Evolutionary conservation across 2,329 filamentous ascomycete species (phyloP).

Genomic region (Calonectria montana): DNA sequence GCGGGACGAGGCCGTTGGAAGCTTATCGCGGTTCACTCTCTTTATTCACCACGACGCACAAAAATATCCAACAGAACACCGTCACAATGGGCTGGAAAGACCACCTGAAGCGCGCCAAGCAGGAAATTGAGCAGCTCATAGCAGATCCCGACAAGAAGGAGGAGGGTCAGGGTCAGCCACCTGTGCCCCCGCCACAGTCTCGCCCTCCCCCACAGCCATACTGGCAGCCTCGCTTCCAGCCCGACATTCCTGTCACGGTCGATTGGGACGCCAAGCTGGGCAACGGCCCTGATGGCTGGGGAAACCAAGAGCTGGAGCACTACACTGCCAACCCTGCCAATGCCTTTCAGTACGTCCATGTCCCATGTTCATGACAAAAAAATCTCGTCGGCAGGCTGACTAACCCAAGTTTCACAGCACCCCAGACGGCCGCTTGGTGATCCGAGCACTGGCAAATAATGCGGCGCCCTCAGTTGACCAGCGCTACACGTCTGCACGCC

Average conservation of each 20-base stretch:
- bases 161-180: conserved; percentile 30
- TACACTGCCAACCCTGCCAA: conserved; percentile 63
- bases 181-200: conserved; percentile 29
- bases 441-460: conserved; percentile 60
- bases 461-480: conserved; percentile 48
- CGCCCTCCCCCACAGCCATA: conserved; percentile 50
- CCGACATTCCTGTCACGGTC: conserved; percentile 56
- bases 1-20: background rate
- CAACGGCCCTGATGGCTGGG: conserved; percentile 69
- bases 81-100: conserved; percentile 51
- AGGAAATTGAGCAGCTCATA: conserved; percentile 51
- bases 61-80: background rate
- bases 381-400: background rate
- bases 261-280: conserved; percentile 67
- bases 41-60: background rate
- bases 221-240: conserved; percentile 64
- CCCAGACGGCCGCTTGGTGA: conserved; percentile 60
- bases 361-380: background rate
- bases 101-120: conserved; percentile 52
- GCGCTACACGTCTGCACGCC: conserved; percentile 65
- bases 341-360: conserved; percentile 59
- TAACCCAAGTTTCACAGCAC: conserved; percentile 46
- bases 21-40: background rate
- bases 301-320: conserved; percentile 70
- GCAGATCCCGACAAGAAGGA: conserved; percentile 36